A percentile compares a stretch with the other conserved stretches of the same genome.
These are phyloP conservation scores for Setaria italica DNA, from an alignment of 202 grass and related monocot genomes.

Conservation along the genomic window DNA sequence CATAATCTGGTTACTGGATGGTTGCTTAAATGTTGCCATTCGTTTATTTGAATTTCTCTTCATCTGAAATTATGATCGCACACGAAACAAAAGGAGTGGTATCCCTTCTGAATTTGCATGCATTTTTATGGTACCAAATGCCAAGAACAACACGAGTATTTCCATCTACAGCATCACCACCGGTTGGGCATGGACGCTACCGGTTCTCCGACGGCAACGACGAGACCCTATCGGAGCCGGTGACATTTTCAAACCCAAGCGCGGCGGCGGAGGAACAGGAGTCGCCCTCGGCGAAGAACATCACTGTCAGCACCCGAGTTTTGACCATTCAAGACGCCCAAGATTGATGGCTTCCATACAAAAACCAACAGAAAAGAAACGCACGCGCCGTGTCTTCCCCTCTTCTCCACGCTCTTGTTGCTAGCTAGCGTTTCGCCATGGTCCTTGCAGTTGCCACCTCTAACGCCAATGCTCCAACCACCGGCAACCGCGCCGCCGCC, in stretches of 20 bases:
- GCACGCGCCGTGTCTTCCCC: no score
- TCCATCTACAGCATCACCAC: no score
- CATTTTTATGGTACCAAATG: neutral
- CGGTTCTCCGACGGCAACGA: no score
- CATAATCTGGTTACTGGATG: neutral
- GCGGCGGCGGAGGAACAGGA: no score
- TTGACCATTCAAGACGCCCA: slow-evolving; percentile 50
- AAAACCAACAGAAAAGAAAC: no score
- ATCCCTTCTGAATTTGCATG: neutral
- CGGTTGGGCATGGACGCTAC: no score
- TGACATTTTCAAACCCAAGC: no score
- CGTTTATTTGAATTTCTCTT: neutral
- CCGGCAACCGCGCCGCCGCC: neutral
- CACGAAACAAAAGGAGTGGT: neutral
- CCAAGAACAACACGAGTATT: no score
- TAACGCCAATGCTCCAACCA: neutral
- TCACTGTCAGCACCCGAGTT: slow-evolving; percentile 34
- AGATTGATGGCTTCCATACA: no score
- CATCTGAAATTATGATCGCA: neutral
- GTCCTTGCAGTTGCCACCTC: neutral
- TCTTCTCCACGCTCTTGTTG: no score
- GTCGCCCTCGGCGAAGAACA: neutral
- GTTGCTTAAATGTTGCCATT: neutral
- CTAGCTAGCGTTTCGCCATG: neutral
- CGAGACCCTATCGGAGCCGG: no score